A percentile compares a stretch with the other conserved stretches of the same genome.
phyloP scores from a whole-genome alignment of 768 basidiomycete species.

The Trametes elegans region DNA sequence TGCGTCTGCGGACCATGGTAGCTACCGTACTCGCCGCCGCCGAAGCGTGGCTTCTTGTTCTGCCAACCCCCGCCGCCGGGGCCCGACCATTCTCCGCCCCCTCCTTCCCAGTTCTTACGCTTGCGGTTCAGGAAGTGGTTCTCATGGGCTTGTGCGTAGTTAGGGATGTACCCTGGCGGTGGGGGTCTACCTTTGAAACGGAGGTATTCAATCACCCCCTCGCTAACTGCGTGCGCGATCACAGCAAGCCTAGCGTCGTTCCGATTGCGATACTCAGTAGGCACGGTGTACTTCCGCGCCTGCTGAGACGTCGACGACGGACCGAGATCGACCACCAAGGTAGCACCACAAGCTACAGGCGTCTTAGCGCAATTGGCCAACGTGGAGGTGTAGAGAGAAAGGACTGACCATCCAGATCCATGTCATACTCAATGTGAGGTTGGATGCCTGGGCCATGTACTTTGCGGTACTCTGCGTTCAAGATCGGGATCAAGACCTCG shows the following conservation, averaged over 20 bases:
- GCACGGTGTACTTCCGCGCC: slow-evolving; percentile 43
- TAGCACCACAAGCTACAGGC: slow-evolving; percentile 53
- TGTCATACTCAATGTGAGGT: slow-evolving; percentile 40
- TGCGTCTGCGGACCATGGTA: neutral
- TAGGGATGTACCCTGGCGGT: slow-evolving; percentile 39
- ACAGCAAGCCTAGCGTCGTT: slow-evolving; percentile 63
- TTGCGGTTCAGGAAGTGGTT: slow-evolving; percentile 5
- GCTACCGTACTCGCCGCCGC: neutral
- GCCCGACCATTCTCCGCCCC: neutral
- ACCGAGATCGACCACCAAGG: slow-evolving; percentile 42
- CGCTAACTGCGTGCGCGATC: slow-evolving; percentile 47
- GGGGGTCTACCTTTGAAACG: slow-evolving; percentile 47
- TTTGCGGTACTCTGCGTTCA: slow-evolving; percentile 46
- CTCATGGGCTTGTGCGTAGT: slow-evolving; percentile 3
- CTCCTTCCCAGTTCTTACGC: slow-evolving; percentile 14
- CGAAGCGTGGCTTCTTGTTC: slow-evolving; percentile 9
- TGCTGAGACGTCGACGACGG: slow-evolving; percentile 33
- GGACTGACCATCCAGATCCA: slow-evolving; percentile 51
- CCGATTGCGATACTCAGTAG: slow-evolving; percentile 52
- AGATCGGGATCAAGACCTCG: slow-evolving; percentile 43
- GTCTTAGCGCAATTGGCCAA: neutral
- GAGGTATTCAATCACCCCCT: slow-evolving; percentile 58
- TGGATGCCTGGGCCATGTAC: slow-evolving; percentile 35
- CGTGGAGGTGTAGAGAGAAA: neutral
- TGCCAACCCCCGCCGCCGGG: neutral